Conservation (phyloP, 495 filamentous ascomycete genomes). For the Penicillium longicatenatum region DNA sequence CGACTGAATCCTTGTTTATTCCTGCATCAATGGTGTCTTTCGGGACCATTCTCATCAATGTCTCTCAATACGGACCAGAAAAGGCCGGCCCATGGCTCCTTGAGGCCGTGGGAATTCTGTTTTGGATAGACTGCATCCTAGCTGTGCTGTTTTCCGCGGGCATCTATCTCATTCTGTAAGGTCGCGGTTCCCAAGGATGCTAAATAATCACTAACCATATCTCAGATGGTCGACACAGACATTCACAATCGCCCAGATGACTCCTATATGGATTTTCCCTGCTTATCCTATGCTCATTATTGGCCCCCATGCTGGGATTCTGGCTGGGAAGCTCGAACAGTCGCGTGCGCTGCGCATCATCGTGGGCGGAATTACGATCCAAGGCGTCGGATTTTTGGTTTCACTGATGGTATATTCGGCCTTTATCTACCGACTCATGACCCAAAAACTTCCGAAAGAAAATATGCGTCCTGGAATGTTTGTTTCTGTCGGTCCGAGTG, state of each 20-base stretch:
- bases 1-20: slow-evolving; percentile 78
- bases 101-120: slow-evolving; percentile 61
- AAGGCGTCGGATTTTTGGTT: slow-evolving; percentile 84
- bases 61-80: slow-evolving; percentile 74
- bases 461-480: slow-evolving; percentile 80
- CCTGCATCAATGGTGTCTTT: slow-evolving; percentile 70
- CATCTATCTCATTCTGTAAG: slow-evolving; percentile 71
- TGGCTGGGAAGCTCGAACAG: slow-evolving; percentile 54
- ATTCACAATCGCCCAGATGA: slow-evolving; percentile 86
- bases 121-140: slow-evolving; percentile 71
- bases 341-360: slow-evolving; percentile 62
- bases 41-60: slow-evolving; percentile 78
- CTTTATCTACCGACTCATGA: slow-evolving; percentile 89
- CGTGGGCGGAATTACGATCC: slow-evolving; percentile 69
- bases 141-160: slow-evolving; percentile 64
- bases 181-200: not conserved
- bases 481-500: slow-evolving; percentile 76
- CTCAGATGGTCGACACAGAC: slow-evolving; percentile 67
- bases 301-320: slow-evolving; percentile 70
- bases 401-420: slow-evolving; percentile 84
- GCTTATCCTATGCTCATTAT: slow-evolving; percentile 83
- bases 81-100: slow-evolving; percentile 69
- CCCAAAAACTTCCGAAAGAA: slow-evolving; percentile 81
- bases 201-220: slow-evolving; percentile 17
- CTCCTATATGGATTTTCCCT: slow-evolving; percentile 89